Evolutionary conservation across 2,329 filamentous ascomycete species (phyloP), one percentile per base, ranked within the genome.

Genomic region (Nothophaeocryptopus gaeumannii): DNA sequence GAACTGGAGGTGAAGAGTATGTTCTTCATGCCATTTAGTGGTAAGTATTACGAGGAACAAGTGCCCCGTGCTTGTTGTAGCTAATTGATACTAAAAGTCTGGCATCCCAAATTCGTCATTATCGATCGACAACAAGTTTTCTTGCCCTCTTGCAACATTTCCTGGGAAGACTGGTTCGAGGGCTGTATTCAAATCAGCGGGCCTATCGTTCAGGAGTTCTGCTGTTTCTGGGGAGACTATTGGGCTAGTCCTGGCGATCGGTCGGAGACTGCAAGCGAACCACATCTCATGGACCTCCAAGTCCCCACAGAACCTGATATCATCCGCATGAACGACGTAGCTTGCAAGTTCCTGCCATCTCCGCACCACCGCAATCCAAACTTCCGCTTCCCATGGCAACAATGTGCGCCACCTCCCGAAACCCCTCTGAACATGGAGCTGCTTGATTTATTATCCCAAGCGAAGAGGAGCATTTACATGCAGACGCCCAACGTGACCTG

Each of bases 121-220:
- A 68, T 92, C 1, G 89, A 95, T 65, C 78, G 84, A 0, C 67
- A 73, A 30, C 75, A 71, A 2, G 85, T 85, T 0, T 84, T 85
- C 60, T 68, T 93, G 8, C 88, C 88, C 0, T 89, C 85, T 60
- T 91, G 87, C 68, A 95, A 95, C 60, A 81, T 95, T 4, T 90
- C 86, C 62, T 93, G 86, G 86, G 89, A 93, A 67, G 70, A 81
- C n/a, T 95, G 89, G 89, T 84, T 92, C 20, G 89, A 95, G 66
- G 86, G 85, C 0, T 88, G 84, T 48, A 72, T 92, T 3, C 81
- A 83, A 47, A 69, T 92, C 9, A 74, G 75, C 5, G 88, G 87
- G 0, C 73, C 76, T 0, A 74, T 85, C 0, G 81, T 89, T 0
- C 59, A 67, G 3, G 73, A 78, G n/a, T 78, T 93, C 34, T 57